Base-by-base conservation (phyloP, 345 rosid species). In the Garcia nutans region DNA sequence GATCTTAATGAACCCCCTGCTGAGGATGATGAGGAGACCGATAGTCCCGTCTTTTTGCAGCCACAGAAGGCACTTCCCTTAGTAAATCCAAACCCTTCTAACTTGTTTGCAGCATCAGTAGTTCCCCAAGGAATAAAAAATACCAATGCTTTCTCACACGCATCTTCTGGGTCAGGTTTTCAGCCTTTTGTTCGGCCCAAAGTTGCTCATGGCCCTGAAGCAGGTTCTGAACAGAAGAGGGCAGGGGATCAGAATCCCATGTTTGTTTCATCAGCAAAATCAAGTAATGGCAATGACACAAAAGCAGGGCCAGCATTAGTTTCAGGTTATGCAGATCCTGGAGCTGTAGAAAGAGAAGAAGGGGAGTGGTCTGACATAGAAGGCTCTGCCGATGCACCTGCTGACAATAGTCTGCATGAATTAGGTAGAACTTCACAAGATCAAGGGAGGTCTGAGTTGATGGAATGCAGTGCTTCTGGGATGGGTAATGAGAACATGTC, bases 1-100 rank as follows among this genome's bases (percentile, higher is more conserved):
- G 99, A 96, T 89, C 98, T 96, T 89, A 96, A 96, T 85, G 99
- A 96, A 84, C 93, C 90, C 77, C 98, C 99, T 23, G 80, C 86
- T 23, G 94, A 89, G 71, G 94, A 90, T 73, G 91, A 85, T 19
- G 97, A 84, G 82, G 92, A 84, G 76, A 82, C 65, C 78, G 92
- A 89, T 70, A 59, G 54, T 77, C 78, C 78, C 42, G 52, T 80
- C 80, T 77, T 85, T 82, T 81, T 72, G 74, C 92, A 77, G 82
- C 92, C 97, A 9, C 92, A 92, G 47, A 86, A 80, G 81, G 80
- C 88, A 72, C 84, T 78, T 67, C 91, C 92, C 47, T 80, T 88
- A 62, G 41, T 82, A 74, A 87, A 83, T 60, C 73, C 82, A 50
- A 84, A 77, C 31, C 12, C 82, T 31, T 77, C 93, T 86, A 87